Evolutionary conservation across 805 yeast species (phyloP).

Genomic region (Jamesozyma gamospora): DNA sequence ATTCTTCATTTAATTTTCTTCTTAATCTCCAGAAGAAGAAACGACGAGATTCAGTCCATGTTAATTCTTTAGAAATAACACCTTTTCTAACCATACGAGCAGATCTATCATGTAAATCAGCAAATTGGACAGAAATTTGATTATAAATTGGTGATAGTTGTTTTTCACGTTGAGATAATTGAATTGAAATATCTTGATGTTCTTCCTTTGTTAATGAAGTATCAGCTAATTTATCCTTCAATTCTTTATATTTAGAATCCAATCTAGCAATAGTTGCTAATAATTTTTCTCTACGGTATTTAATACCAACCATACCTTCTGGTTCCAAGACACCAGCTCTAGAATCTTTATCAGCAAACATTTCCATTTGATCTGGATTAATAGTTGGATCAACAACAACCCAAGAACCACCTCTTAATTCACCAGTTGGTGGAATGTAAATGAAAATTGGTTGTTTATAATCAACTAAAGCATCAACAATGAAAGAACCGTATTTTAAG

Average conservation of each 20-base stretch:
- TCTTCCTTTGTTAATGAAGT: slow-evolving; percentile 51
- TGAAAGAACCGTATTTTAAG: slow-evolving; percentile 90
- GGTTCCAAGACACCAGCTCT: slow-evolving; percentile 98
- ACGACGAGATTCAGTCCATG: slow-evolving; percentile 84
- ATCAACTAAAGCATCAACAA: slow-evolving; percentile 93
- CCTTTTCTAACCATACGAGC: slow-evolving; percentile 97
- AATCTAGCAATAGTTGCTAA: slow-evolving; percentile 85
- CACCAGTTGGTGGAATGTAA: slow-evolving; percentile 97
- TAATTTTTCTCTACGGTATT: slow-evolving; percentile 88
- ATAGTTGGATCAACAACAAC: slow-evolving; percentile 98
- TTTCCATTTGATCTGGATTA: slow-evolving; percentile 95
- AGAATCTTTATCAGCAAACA: slow-evolving; percentile 94
- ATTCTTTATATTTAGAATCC: slow-evolving; percentile 62
- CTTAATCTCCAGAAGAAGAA: slow-evolving; percentile 98
- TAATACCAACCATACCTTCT: slow-evolving; percentile 98
- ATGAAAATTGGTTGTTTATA: slow-evolving; percentile 95
- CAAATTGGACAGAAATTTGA: slow-evolving; percentile 91
- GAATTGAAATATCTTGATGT: slow-evolving; percentile 50
- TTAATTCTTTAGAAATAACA: slow-evolving; percentile 71
- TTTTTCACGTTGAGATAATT: slow-evolving; percentile 71
- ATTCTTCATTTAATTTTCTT: slow-evolving; percentile 89
- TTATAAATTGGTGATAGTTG: slow-evolving; percentile 76
- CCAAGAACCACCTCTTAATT: slow-evolving; percentile 99
- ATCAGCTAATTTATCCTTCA: slow-evolving; percentile 51
- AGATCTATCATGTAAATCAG: slow-evolving; percentile 94